Base-by-base conservation (phyloP, 106 monocot genomes). In the Apostasia ramifera region DNA sequence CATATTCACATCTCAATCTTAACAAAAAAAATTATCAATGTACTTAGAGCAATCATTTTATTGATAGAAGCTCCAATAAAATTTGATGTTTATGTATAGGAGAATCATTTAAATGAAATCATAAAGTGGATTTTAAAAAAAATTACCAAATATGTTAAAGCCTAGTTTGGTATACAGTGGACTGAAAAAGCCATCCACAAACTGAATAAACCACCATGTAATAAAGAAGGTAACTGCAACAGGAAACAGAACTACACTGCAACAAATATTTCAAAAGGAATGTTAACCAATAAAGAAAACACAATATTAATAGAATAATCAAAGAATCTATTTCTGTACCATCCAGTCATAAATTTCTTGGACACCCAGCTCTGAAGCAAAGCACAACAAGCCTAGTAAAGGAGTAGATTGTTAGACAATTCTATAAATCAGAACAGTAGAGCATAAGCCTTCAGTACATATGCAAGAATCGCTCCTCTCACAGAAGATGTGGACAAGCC, bases 151-250 rank as follows among this genome's bases (percentile, higher is more conserved):
- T 80, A 95, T 84, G 59, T 95, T 73, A 53, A 95, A 9, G 4
- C 95, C 91, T 56, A 95, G 78, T 66, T 71, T 77, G 47, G 70
- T 82, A 77, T 95, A 95, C 44, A 95, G 26, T 59, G 95, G 91
- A 71, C 95, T 95, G 77, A 95, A 95, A 68, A 95, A 95, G 46
- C 95, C 91, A 84, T 95, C 95, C 64, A 95, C 86, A 73, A 95
- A 95, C 76, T 89, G 91, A 82, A 95, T 79, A 79, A 95, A 86
- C 95, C 95, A 95, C 95, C 95, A 91, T 53, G 95, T 95, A 43
- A 95, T 77, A 73, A 91, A 95, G 67, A 95, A 91, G 51, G 95
- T 95, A 63, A 95, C 84, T 13, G 95, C 95, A 50, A 91, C 95
- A 66, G 95, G 95, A 70, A 95, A 95, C 41, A 95, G 81, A 60